Percentiles rank a stretch among this genome's conserved stretches.
Evolutionary conservation across 371 early-diverging fungal species (phyloP).

Genomic region (Mucor circinelloides): DNA sequence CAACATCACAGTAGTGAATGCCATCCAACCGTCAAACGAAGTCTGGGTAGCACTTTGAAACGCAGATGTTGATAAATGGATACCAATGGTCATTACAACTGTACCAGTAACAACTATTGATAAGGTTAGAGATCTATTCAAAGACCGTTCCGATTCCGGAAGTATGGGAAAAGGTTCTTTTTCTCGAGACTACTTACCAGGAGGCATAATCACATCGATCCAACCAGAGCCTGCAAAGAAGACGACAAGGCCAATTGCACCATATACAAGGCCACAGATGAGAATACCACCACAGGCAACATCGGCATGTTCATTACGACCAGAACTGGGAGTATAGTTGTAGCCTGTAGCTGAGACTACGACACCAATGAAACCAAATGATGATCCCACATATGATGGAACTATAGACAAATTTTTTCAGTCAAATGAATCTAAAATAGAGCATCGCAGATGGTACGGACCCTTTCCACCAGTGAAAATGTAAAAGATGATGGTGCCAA

Average conservation of each 20-base stretch:
- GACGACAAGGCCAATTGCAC: slow-evolving; percentile 45
- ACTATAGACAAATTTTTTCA: slow-evolving; percentile 21
- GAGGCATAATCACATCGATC: slow-evolving; percentile 62
- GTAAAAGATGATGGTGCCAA: slow-evolving; percentile 63
- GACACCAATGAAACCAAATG: slow-evolving; percentile 58
- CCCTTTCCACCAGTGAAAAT: slow-evolving; percentile 55
- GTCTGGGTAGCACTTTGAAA: slow-evolving; percentile 48
- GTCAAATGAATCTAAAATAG: background rate
- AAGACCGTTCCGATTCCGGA: background rate
- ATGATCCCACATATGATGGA: slow-evolving; percentile 63
- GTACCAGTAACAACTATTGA: slow-evolving; percentile 56
- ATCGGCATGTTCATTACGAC: slow-evolving; percentile 34
- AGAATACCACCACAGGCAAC: slow-evolving; percentile 60
- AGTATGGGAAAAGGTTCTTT: background rate
- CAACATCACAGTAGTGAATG: slow-evolving; percentile 49
- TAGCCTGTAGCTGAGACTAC: slow-evolving; percentile 56
- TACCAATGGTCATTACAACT: slow-evolving; percentile 61
- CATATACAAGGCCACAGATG: slow-evolving; percentile 51
- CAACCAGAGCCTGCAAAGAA: slow-evolving; percentile 50
- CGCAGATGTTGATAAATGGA: slow-evolving; percentile 54
- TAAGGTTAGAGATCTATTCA: background rate
- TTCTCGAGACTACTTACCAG: slow-evolving; percentile 40
- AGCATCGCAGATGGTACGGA: background rate
- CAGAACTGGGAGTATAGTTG: slow-evolving; percentile 30
- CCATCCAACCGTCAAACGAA: slow-evolving; percentile 60